Conservation (phyloP, 108 stramenopile species). For the Epithemia pelagica region DNA sequence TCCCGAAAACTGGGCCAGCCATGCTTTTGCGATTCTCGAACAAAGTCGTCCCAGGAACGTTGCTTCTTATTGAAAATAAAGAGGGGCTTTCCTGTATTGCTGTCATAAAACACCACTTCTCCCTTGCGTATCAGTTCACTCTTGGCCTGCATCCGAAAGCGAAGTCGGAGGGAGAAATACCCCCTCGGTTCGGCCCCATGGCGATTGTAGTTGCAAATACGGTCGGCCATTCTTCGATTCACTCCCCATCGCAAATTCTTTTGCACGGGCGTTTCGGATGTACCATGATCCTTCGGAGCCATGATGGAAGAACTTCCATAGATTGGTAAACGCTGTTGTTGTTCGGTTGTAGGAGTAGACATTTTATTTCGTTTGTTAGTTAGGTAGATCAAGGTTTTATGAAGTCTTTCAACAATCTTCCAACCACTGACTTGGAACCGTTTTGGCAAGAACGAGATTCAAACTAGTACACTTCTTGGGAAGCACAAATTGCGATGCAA, state of each 20-base stretch:
- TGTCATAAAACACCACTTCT: slow-evolving; percentile 81
- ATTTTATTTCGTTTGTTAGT: no score
- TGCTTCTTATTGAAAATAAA: slow-evolving; percentile 54
- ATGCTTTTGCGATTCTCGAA: slow-evolving; percentile 52
- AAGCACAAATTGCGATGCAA: no score
- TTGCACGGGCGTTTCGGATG: slow-evolving; percentile 54
- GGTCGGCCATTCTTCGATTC: slow-evolving; percentile 48
- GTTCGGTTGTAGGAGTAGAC: no score
- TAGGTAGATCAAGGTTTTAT: no score
- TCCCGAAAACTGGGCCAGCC: slow-evolving; percentile 86
- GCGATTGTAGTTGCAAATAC: slow-evolving; percentile 75
- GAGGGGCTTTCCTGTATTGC: slow-evolving; percentile 77
- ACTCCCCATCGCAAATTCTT: slow-evolving; percentile 49
- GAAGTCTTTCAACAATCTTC: no score
- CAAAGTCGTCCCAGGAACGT: slow-evolving; percentile 63
- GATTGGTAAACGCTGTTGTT: neutral
- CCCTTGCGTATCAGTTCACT: neutral
- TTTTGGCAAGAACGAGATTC: no score
- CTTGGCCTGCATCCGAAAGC: slow-evolving; percentile 10
- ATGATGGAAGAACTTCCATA: slow-evolving; percentile 52
- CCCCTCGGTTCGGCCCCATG: slow-evolving; percentile 83
- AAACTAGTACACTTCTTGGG: no score
- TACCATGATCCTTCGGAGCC: slow-evolving; percentile 66
- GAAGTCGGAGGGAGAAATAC: slow-evolving; percentile 45
- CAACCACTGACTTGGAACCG: no score